Percentiles rank a stretch among this genome's conserved stretches.
Conservation (phyloP, 306 rosid genomes). For the Acacia melanoxylon region DNA sequence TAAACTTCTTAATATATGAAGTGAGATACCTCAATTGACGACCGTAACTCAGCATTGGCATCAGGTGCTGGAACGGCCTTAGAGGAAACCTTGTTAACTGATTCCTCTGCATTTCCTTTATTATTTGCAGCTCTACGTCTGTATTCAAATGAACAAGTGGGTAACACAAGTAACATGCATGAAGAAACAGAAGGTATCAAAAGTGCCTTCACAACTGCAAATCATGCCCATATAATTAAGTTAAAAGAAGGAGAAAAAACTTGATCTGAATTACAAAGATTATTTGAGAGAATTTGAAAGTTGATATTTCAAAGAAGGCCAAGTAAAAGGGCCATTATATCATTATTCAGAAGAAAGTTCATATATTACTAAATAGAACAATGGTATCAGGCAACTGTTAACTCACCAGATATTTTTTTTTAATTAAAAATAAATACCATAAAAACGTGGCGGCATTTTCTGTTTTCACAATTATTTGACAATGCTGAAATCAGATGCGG, state of each 20-base stretch:
- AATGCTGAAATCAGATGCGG: conserved; percentile 14
- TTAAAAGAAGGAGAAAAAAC: neutral
- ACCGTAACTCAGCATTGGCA: conserved; percentile 61
- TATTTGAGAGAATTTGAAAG: neutral
- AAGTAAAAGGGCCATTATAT: neutral
- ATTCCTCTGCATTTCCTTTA: conserved; percentile 48
- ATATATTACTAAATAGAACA: neutral
- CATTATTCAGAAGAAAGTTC: neutral
- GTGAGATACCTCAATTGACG: conserved; percentile 52
- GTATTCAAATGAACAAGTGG: conserved; percentile 35
- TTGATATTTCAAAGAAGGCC: neutral
- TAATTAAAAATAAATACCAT: neutral
- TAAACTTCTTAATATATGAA: conserved; percentile 16
- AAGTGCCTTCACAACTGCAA: neutral
- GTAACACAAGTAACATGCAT: conserved; percentile 7
- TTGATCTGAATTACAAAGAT: neutral
- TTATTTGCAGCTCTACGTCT: conserved; percentile 48
- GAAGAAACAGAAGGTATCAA: neutral
- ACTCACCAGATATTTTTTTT: neutral
- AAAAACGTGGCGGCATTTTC: neutral
- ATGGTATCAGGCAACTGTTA: neutral
- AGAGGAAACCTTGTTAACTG: conserved; percentile 39
- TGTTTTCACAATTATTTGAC: conserved; percentile 9
- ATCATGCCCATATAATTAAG: neutral
- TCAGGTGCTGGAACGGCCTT: conserved; percentile 60